Percentiles rank a stretch among this genome's conserved stretches.
Evolutionary conservation across 1,284 basidiomycete species (phyloP).

Genomic region (Austroboletus novae-zelandiae): DNA sequence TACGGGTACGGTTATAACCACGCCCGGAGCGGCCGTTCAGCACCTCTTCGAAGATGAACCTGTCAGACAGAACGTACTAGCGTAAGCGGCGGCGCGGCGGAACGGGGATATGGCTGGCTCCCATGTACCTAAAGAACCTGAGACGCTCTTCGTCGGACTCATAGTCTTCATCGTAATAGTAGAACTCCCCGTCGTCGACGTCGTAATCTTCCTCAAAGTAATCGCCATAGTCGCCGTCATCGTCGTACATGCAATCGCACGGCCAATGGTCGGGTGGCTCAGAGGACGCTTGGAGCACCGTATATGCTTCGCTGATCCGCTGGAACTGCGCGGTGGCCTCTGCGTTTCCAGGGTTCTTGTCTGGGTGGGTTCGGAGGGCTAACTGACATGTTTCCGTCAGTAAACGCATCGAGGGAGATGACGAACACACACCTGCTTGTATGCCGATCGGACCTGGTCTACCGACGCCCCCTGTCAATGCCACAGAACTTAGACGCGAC

Average conservation of each 20-base stretch:
- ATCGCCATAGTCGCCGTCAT: conserved; percentile 28
- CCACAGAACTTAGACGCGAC: conserved; percentile 4
- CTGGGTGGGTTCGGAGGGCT: conserved; percentile 68
- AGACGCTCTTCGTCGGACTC: conserved; percentile 35
- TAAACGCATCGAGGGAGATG: not conserved
- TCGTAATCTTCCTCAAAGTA: conserved; percentile 32
- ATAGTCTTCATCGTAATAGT: conserved; percentile 35
- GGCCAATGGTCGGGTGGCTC: conserved; percentile 22
- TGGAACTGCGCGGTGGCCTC: conserved; percentile 70
- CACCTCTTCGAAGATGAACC: conserved; percentile 49
- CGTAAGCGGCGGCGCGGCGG: conserved; percentile 1
- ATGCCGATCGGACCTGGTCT: conserved; percentile 61
- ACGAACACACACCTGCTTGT: conserved; percentile 53
- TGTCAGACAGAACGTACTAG: conserved; percentile 20
- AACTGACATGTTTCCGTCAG: conserved; percentile 37
- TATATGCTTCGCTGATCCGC: conserved; percentile 64
- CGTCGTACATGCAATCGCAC: conserved; percentile 12
- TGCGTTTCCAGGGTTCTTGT: conserved; percentile 65
- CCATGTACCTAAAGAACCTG: conserved; percentile 42
- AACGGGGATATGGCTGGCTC: conserved; percentile 4
- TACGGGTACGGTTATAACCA: conserved; percentile 24
- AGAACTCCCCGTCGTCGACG: conserved; percentile 35
- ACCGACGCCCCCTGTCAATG: conserved; percentile 52
- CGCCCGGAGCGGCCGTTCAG: conserved; percentile 37
- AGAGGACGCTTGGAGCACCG: conserved; percentile 45